These are phyloP conservation scores for Chaetoceros tenuissimus DNA, from an alignment of 108 stramenopile species.

Conservation along the genomic window DNA sequence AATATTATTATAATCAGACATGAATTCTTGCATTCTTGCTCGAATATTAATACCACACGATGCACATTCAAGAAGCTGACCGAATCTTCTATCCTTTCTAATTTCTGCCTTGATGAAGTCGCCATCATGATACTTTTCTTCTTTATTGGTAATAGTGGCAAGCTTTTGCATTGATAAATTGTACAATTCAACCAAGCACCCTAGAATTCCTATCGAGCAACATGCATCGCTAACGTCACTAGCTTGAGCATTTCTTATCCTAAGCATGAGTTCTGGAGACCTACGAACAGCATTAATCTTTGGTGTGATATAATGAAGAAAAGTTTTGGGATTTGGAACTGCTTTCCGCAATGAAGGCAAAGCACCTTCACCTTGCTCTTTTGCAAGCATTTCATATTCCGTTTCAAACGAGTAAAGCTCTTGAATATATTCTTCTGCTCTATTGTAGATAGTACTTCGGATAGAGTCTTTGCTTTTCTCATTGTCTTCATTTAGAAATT, in stretches of 20 bases:
- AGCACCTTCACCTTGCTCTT: background rate
- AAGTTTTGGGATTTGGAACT: constrained; percentile 23
- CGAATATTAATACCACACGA: constrained; percentile 42
- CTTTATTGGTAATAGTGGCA: background rate
- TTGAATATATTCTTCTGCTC: background rate
- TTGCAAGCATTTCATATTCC: background rate
- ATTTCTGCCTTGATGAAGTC: constrained; percentile 10
- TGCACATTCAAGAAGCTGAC: constrained; percentile 53
- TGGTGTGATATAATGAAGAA: constrained; percentile 46
- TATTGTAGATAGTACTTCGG: background rate
- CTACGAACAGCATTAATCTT: constrained; percentile 52
- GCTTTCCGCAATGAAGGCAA: background rate
- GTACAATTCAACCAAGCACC: constrained; percentile 28
- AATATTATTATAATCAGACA: no score
- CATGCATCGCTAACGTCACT: constrained; percentile 47
- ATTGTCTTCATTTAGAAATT: no score
- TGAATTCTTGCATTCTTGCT: no score
- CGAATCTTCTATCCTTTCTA: constrained; percentile 41
- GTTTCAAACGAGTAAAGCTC: background rate
- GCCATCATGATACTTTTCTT: background rate
- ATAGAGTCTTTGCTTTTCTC: background rate
- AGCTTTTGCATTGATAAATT: constrained; percentile 4
- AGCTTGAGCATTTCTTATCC: constrained; percentile 28
- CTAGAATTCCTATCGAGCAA: constrained; percentile 33
- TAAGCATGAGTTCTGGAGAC: constrained; percentile 43